A percentile compares a stretch with the other conserved stretches of the same genome.
phyloP scores from a whole-genome alignment of 164 flowering plant species.

The Vitis labrusca region DNA sequence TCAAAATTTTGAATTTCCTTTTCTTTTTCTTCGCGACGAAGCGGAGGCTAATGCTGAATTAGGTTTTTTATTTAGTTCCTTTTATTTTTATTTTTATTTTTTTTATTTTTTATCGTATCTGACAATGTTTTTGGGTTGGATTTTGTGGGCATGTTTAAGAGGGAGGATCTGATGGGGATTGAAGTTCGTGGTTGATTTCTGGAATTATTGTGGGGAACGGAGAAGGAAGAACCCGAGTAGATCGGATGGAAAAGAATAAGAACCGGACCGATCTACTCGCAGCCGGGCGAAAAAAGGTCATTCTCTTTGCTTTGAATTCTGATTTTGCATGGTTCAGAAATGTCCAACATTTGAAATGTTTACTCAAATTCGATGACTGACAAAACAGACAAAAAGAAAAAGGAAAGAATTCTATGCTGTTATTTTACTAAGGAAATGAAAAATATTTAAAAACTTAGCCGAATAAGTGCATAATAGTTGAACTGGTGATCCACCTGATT shows the following conservation, averaged over 20 bases:
- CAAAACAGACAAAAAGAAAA: no score
- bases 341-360: background rate
- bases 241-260: constrained; percentile 81
- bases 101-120: no score
- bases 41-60: background rate
- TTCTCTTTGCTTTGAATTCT: background rate
- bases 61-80: background rate
- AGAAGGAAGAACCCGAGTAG: constrained; percentile 17
- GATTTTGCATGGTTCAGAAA: background rate
- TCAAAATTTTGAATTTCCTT: constrained; percentile 1
- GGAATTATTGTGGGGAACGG: constrained; percentile 12
- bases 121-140: background rate
- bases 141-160: background rate
- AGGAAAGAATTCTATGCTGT: no score
- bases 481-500: no score
- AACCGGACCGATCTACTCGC: constrained; percentile 83
- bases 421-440: no score
- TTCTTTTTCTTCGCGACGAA: background rate
- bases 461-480: no score
- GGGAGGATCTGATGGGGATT: constrained; percentile 21
- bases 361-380: background rate
- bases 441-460: no score
- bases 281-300: constrained; percentile 85
- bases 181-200: constrained; percentile 16
- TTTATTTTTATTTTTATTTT: background rate